phyloP scores from a whole-genome alignment of 805 yeast species.

The Saccharomycopsis fibuligera region DNA sequence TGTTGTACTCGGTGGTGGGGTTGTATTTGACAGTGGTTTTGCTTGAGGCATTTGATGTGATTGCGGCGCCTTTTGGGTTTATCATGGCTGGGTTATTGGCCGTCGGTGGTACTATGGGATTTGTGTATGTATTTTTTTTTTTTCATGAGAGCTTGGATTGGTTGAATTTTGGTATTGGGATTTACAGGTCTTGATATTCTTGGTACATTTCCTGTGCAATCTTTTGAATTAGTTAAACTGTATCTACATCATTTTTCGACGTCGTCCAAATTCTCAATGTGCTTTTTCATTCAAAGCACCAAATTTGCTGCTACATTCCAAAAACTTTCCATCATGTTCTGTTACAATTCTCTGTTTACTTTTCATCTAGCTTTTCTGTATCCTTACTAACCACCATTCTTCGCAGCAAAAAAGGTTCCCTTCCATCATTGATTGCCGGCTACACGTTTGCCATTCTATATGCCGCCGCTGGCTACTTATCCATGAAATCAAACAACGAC shows the following conservation, averaged over 20 bases:
- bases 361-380: no score
- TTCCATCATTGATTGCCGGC: conserved; percentile 10
- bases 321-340: neutral
- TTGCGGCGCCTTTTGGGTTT: conserved; percentile 13
- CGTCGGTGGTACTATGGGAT: conserved; percentile 12
- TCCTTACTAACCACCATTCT: no score
- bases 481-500: neutral
- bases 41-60: conserved; percentile 8
- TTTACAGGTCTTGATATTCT: no score
- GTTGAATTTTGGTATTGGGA: no score
- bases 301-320: neutral
- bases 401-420: conserved; percentile 5
- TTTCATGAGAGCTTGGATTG: no score
- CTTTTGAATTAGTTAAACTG: no score
- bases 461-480: neutral
- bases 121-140: neutral
- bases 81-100: conserved; percentile 10
- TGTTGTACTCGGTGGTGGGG: neutral
- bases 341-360: no score
- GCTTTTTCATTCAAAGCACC: neutral
- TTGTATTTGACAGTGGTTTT: neutral
- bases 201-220: no score
- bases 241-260: no score
- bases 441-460: conserved; percentile 1
- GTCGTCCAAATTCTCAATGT: no score